Conservation (phyloP, 371 early-diverging fungal genomes). For the Blastocladiella emersonii region DNA sequence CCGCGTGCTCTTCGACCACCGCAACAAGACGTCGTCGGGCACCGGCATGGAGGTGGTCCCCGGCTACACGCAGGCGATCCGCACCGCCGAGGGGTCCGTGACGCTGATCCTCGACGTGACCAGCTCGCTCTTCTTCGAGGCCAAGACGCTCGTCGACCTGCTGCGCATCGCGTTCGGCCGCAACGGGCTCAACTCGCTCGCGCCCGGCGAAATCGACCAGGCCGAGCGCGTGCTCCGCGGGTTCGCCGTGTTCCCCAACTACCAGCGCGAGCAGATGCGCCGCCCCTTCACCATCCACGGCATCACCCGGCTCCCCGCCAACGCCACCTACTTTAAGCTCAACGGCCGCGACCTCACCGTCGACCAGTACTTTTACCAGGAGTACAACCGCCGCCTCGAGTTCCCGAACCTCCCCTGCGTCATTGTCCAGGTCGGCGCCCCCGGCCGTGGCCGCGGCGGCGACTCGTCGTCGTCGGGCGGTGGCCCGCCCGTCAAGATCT, state of each 20-base stretch:
- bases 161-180: not conserved
- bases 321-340: slow-evolving; percentile 43
- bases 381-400: slow-evolving; percentile 47
- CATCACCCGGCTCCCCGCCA: slow-evolving; percentile 47
- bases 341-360: slow-evolving; percentile 38
- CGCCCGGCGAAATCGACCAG: not conserved
- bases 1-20: slow-evolving; percentile 69
- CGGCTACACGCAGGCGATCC: slow-evolving; percentile 74
- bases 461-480: not conserved
- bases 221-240: not conserved
- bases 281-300: slow-evolving; percentile 50
- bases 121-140: slow-evolving; percentile 33
- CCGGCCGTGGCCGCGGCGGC: slow-evolving; percentile 8
- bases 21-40: slow-evolving; percentile 33
- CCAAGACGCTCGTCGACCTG: slow-evolving; percentile 5
- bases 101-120: slow-evolving; percentile 32
- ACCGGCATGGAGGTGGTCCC: slow-evolving; percentile 82
- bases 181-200: not conserved
- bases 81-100: slow-evolving; percentile 39
- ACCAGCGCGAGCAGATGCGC: slow-evolving; percentile 45
- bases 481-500: slow-evolving; percentile 15
- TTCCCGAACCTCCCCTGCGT: slow-evolving; percentile 76
- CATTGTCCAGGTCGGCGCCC: slow-evolving; percentile 29
- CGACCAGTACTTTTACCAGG: slow-evolving; percentile 50
- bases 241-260: not conserved